Conservation (phyloP, 495 filamentous ascomycete species). For the Aspergillus indologenus region DNA sequence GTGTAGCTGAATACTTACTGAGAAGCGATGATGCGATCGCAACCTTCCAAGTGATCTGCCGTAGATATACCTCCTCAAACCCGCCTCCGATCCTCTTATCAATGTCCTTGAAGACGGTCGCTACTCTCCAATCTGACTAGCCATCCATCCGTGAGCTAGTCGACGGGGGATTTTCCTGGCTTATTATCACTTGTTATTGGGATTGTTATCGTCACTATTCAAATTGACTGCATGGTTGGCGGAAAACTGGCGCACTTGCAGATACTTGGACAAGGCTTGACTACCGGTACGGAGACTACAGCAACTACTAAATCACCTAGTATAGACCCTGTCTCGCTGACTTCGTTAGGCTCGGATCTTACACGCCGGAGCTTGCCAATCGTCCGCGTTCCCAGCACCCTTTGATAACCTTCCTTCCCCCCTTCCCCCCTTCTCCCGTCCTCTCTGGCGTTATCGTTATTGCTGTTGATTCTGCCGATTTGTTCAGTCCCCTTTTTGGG, state of each 20-base stretch:
- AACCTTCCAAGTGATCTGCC: neutral
- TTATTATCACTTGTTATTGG: no score
- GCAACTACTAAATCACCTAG: no score
- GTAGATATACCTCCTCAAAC: neutral
- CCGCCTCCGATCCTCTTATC: neutral
- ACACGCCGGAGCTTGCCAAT: neutral
- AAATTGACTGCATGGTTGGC: neutral
- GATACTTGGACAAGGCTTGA: conserved; percentile 4
- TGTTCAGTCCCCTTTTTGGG: neutral
- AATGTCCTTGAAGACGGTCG: neutral
- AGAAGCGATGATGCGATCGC: neutral
- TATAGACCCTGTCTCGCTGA: neutral
- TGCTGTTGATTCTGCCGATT: neutral
- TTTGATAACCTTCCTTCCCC: neutral
- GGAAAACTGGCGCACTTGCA: neutral
- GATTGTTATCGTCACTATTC: no score
- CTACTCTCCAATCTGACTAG: neutral
- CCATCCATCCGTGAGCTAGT: neutral
- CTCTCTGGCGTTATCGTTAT: conserved; percentile 3
- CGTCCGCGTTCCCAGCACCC: neutral
- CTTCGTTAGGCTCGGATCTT: neutral
- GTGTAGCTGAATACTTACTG: neutral
- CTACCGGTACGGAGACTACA: no score
- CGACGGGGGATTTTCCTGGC: conserved; percentile 1
- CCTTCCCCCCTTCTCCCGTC: neutral